Evolutionary conservation across 2,329 filamentous ascomycete genomes (phyloP), one percentile per base, ranked within the genome.

Genomic region (Colletotrichum lini): DNA sequence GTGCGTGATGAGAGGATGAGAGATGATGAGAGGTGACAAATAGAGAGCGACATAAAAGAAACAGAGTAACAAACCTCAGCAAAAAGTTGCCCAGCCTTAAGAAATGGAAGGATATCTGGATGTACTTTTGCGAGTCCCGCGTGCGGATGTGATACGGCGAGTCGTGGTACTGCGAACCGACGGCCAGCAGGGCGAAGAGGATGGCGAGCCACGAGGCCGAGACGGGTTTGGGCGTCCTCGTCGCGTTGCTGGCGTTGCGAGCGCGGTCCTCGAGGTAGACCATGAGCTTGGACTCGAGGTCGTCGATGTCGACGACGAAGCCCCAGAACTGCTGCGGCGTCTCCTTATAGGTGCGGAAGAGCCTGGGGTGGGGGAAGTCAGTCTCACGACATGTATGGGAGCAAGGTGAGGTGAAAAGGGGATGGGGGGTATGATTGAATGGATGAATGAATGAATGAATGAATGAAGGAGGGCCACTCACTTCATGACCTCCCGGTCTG

Each of bases 311-410:
- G 68, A 91, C 86, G 21, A 92, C 88, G 60, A 92, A 90, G 1
- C 90, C 90, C 90, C 90, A 92, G 74, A 92, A 92, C 1, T 89
- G 89, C 59, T 92, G 90, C 2, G 90, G 88, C 30, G 91, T 90
- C 76, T 92, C 89, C 78, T 91, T 91, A 81, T 92, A 92, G 2
- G 89, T 89, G 54, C 88, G 86, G 76, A 92, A 92, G 8, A 91
- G 82, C 75, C 90, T 91, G 70, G 61, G 10, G 21, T 89, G 91
- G 70, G 61, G 10, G 18, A 2, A 16, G 65, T 73, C 40, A 74
- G 54, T 18, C 18, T 38, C 45, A 35, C 35, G 10, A 15, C 44
- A 26, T 21, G 23, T 26, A 15, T 0, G 13, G 5, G 18, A 26
- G 42, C 6, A 58, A n/a, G 18, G 13, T 7, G 30, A 50, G 30